Percentiles rank a stretch among this genome's conserved stretches.
These are phyloP conservation scores for Epichloe gansuensis DNA, from an alignment of 2,329 filamentous ascomycete genomes.

Conservation along the genomic window DNA sequence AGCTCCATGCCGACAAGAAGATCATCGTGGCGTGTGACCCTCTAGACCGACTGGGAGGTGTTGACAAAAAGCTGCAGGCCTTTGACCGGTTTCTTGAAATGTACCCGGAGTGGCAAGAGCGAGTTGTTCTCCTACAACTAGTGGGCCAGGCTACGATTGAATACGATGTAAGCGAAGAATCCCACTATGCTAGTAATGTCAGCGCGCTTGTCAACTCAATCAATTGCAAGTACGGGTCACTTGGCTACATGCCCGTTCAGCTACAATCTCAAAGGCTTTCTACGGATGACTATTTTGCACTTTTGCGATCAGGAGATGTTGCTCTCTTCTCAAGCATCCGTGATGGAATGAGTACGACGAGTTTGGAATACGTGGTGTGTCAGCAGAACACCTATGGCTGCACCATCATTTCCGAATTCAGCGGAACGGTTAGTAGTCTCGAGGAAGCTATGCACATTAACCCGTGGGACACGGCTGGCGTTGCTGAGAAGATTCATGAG, in stretches of 20 bases:
- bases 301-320: slow-evolving; percentile 76
- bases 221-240: slow-evolving; percentile 76
- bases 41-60: slow-evolving; percentile 80
- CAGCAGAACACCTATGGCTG: slow-evolving; percentile 78
- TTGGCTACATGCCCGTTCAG: slow-evolving; percentile 83
- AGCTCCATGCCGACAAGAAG: slow-evolving; percentile 72
- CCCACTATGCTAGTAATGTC: slow-evolving; percentile 73
- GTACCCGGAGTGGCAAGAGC: slow-evolving; percentile 80
- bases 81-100: slow-evolving; percentile 83
- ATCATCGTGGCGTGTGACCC: slow-evolving; percentile 88
- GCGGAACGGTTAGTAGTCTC: slow-evolving; percentile 76
- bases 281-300: slow-evolving; percentile 81
- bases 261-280: slow-evolving; percentile 87
- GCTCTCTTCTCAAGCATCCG: slow-evolving; percentile 88
- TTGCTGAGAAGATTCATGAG: slow-evolving; percentile 68
- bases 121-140: slow-evolving; percentile 85
- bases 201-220: slow-evolving; percentile 81
- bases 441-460: slow-evolving; percentile 86
- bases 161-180: slow-evolving; percentile 63
- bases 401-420: slow-evolving; percentile 93
- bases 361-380: slow-evolving; percentile 83
- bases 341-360: slow-evolving; percentile 97
- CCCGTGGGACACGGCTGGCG: slow-evolving; percentile 77
- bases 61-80: slow-evolving; percentile 83
- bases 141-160: slow-evolving; percentile 69